Percentiles rank a stretch among this genome's conserved stretches.
Evolutionary conservation across 495 filamentous ascomycete species (phyloP).

Genomic region (Aspergillus steynii): DNA sequence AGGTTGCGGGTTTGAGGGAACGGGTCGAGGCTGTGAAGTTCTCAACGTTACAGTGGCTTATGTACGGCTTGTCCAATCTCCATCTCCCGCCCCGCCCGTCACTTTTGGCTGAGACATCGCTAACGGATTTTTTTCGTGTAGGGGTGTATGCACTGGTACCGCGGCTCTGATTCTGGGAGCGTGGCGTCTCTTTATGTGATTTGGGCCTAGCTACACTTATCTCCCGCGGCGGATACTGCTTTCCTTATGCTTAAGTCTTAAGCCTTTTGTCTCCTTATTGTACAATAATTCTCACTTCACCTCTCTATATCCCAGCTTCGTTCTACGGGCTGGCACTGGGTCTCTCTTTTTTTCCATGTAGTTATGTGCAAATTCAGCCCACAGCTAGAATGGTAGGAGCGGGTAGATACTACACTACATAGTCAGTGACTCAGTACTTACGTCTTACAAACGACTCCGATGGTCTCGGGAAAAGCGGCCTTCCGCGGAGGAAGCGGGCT

Average conservation of each 20-base stretch:
- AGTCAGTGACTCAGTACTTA: too few relatives aligned
- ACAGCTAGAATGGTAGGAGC: too few relatives aligned
- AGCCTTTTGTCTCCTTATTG: background rate
- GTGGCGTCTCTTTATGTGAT: slow-evolving; percentile 80
- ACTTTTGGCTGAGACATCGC: slow-evolving; percentile 13
- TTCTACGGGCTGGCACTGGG: too few relatives aligned
- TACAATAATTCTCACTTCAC: background rate
- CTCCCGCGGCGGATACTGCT: background rate
- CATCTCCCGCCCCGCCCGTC: background rate
- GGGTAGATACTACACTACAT: too few relatives aligned
- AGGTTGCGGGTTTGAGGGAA: slow-evolving; percentile 87
- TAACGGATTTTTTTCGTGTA: slow-evolving; percentile 32
- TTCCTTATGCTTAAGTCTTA: background rate
- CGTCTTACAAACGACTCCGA: too few relatives aligned
- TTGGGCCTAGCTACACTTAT: background rate
- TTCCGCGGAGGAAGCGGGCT: background rate
- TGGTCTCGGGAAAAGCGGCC: too few relatives aligned
- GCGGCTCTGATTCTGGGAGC: slow-evolving; percentile 93
- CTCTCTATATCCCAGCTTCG: too few relatives aligned
- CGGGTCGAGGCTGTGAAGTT: slow-evolving; percentile 97
- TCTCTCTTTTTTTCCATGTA: too few relatives aligned
- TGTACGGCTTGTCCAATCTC: slow-evolving; percentile 47
- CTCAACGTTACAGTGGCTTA: slow-evolving; percentile 95
- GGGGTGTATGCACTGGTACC: slow-evolving; percentile 91
- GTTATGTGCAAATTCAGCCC: too few relatives aligned